Base-by-base conservation (phyloP, 148 eudicot species). In the Rhododendron henanense region DNA sequence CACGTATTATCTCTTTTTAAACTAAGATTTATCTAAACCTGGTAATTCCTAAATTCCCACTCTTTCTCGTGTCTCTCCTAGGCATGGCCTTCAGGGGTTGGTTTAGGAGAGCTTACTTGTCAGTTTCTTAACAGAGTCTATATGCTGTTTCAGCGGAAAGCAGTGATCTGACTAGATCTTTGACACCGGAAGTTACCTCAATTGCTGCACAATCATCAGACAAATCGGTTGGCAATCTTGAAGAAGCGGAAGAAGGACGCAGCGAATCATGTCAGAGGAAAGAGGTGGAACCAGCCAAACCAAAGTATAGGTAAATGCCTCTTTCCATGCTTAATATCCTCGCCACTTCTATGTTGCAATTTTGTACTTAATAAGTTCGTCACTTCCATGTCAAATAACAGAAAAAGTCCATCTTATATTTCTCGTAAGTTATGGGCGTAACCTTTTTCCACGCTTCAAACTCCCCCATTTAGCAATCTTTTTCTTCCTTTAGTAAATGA, bases 221-320 rank as follows among this genome's bases (percentile, higher is more conserved):
- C 37, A 75, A 76, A 35, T 37, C 21, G n/a, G 71, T 51, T 71
- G 59, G 11, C 35, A 74, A 41, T 33, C 65, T 83, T n/a, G 71
- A 57, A 39, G 84, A 37, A 82, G 73, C 51, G 71, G 84, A 50
- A 80, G 79, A 50, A 80, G 57, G 47, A 28, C 23, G 11, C 67
- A 65, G 16, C 15, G 53, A 37, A 85, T 79, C 84, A 85, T 31
- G 73, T 67, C 77, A 81, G 79, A 65, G 3, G 33, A 73, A 86
- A 51, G 81, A 71, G 79, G 31, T 39, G 47, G 74, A 81, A 81
- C 44, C 87, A 73, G 57, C 47, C 85, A 50, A 86, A 81, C 81
- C 81, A 18, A 86, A 86, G 61, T 86, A 81, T 78, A 81, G 87
- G 87, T 86, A 53, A 6, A 45, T 85, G 65, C 75, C 55, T 53